Base-by-base conservation (phyloP, 2,329 filamentous ascomycete genomes). In the Capronia americana region DNA sequence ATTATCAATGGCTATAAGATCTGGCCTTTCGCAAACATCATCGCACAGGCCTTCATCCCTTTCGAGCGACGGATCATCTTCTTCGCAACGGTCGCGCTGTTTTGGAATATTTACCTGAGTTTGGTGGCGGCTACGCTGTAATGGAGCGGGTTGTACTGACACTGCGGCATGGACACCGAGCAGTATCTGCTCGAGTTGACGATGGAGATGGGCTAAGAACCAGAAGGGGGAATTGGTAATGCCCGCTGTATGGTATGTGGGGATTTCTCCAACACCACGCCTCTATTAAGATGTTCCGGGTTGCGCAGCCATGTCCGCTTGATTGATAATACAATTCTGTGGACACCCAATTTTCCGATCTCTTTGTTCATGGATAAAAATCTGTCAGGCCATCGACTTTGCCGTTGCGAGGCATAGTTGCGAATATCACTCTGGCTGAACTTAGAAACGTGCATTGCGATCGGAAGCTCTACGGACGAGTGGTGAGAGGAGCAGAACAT, bases 11-110 rank as follows among this genome's bases (percentile, higher is more conserved):
- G 77, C 1, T 73, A 79, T 61, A 78, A 79, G 58, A 65, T 79
- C 20, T 79, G 78, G 78, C 77, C 77, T 4, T 69, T 79, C 61
- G 77, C 78, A n/a, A 78, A 77, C n/a, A 64, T 79, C 30, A 64
- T 79, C 32, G 75, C 73, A 61, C 78, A 79, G 66, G 75, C 75
- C 0, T 70, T 79, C 7, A 71, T 79, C 10, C 77, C 77, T 7
- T 72, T 73, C 8, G 73, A 77, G 14, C 73, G 75, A 67, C 71
- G 78, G 28, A 61, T 79, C 61, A 63, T 79, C 28, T 74, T 78
- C 30, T 73, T 75, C 10, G 75, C 71, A 54, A 54, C 75, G n/a
- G 75, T 79, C 56, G 77, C 77, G 8, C 72, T 79, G 38, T 56
- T 75, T 23, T 79, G 77, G 77, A 75, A 72, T 2, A 71, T 79